Percentiles rank a stretch among this genome's conserved stretches.
These are phyloP conservation scores for Cadophora luteo-olivacea DNA, from an alignment of 2,329 filamentous ascomycete genomes.

Conservation along the genomic window DNA sequence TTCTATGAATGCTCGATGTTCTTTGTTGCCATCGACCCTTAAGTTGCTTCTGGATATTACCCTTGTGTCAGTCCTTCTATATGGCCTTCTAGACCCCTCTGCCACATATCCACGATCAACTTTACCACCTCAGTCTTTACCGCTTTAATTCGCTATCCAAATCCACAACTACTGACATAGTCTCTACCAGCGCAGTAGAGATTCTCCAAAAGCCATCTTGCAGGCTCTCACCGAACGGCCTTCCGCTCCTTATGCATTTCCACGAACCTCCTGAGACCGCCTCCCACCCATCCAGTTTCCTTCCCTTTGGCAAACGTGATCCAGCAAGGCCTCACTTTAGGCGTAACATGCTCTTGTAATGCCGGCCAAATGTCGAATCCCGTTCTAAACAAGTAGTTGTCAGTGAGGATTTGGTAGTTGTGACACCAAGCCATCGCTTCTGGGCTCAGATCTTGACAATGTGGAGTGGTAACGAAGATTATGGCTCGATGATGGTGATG, in stretches of 20 bases:
- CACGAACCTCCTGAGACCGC: constrained; percentile 27
- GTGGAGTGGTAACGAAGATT: constrained; percentile 23
- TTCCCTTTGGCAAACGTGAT: constrained; percentile 26
- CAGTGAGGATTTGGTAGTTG: constrained; percentile 25
- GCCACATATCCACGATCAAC: background rate
- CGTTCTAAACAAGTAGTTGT: constrained; percentile 22
- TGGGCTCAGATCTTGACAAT: constrained; percentile 15
- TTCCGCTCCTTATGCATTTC: constrained; percentile 28
- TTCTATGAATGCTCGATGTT: too few species aligned
- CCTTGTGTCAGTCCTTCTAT: too few species aligned
- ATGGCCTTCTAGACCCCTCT: background rate
- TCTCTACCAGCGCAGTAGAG: too few species aligned
- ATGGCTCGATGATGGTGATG: constrained; percentile 24
- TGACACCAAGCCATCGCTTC: constrained; percentile 27
- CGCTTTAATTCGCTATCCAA: too few species aligned
- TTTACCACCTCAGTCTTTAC: too few species aligned
- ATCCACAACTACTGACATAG: too few species aligned
- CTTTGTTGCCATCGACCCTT: too few species aligned
- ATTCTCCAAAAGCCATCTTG: background rate
- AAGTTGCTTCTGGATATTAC: too few species aligned
- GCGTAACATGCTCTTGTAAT: constrained; percentile 25
- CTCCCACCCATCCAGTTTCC: constrained; percentile 26
- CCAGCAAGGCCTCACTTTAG: constrained; percentile 28
- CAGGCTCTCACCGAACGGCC: background rate
- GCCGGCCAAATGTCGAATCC: constrained; percentile 18